These are phyloP conservation scores for Colletotrichum higginsianum DNA, from an alignment of 2,329 filamentous ascomycete species.

Conservation along the genomic window DNA sequence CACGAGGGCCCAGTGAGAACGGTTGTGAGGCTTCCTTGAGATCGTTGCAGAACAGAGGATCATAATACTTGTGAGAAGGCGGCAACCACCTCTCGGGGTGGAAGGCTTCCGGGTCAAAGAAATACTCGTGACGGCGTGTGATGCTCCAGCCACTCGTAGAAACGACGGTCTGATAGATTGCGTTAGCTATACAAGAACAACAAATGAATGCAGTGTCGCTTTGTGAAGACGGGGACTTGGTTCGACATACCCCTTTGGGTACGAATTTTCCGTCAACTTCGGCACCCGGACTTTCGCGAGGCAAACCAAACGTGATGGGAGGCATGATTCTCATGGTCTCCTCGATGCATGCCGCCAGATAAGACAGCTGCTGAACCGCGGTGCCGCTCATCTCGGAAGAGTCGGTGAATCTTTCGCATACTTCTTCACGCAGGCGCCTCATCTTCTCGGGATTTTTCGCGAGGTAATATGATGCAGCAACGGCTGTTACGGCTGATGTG, in stretches of 20 bases:
- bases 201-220: no score
- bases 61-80: slow-evolving; percentile 4
- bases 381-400: neutral
- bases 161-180: neutral
- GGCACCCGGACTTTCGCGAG: slow-evolving; percentile 12
- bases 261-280: slow-evolving; percentile 6
- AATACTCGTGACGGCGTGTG: slow-evolving; percentile 8
- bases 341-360: slow-evolving; percentile 13
- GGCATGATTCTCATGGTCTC: slow-evolving; percentile 20
- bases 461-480: slow-evolving; percentile 12
- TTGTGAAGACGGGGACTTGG: neutral
- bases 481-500: slow-evolving; percentile 9
- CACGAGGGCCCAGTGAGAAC: slow-evolving; percentile 2
- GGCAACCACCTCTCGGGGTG: slow-evolving; percentile 13
- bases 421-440: neutral
- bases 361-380: neutral
- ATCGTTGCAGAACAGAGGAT: slow-evolving; percentile 11
- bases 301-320: slow-evolving; percentile 1
- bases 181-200: no score
- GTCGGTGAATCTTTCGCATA: neutral
- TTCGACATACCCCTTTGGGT: slow-evolving; percentile 6
- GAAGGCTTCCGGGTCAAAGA: slow-evolving; percentile 14
- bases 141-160: slow-evolving; percentile 18
- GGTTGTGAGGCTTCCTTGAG: slow-evolving; percentile 14
- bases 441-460: slow-evolving; percentile 6